Conservation (phyloP, 768 basidiomycete genomes). For the Chalciporus pseudorubinellus region DNA sequence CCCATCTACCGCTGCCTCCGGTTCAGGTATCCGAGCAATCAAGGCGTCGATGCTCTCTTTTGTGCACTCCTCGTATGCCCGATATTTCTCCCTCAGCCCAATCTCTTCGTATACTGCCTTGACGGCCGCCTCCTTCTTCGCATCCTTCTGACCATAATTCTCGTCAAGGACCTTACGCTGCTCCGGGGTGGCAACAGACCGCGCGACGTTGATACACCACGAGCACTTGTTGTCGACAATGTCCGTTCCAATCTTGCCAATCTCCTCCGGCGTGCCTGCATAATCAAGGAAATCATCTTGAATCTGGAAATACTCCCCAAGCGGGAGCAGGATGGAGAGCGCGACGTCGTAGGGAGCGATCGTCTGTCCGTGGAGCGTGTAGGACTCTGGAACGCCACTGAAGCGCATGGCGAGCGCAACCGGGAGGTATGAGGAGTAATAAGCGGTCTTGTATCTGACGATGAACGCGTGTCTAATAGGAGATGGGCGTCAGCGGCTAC, state of each 20-base stretch:
- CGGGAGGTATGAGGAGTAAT: conserved; percentile 79
- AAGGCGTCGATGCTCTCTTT: conserved; percentile 64
- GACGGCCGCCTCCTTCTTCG: conserved; percentile 50
- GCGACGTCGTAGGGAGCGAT: conserved; percentile 70
- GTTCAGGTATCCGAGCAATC: conserved; percentile 75
- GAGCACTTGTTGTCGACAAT: conserved; percentile 99
- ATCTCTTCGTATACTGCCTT: conserved; percentile 72
- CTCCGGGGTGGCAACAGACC: conserved; percentile 50
- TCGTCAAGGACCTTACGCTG: conserved; percentile 61
- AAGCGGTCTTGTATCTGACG: no score
- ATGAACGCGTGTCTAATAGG: no score
- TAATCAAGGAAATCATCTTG: conserved; percentile 98
- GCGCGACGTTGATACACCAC: conserved; percentile 91
- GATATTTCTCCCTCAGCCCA: conserved; percentile 63
- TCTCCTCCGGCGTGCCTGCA: conserved; percentile 82
- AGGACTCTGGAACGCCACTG: conserved; percentile 55
- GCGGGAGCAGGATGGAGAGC: conserved; percentile 77
- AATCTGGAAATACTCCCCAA: conserved; percentile 98
- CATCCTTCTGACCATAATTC: conserved; percentile 61
- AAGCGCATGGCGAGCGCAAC: conserved; percentile 92
- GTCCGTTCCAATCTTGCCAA: conserved; percentile 97
- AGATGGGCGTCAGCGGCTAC: no score
- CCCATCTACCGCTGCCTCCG: conserved; percentile 36
- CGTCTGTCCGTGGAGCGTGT: conserved; percentile 38
- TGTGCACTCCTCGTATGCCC: conserved; percentile 72